Percentiles rank a stretch among this genome's conserved stretches.
Evolutionary conservation across 371 early-diverging fungal genomes (phyloP).

Genomic region (Mucor plumbeus): DNA sequence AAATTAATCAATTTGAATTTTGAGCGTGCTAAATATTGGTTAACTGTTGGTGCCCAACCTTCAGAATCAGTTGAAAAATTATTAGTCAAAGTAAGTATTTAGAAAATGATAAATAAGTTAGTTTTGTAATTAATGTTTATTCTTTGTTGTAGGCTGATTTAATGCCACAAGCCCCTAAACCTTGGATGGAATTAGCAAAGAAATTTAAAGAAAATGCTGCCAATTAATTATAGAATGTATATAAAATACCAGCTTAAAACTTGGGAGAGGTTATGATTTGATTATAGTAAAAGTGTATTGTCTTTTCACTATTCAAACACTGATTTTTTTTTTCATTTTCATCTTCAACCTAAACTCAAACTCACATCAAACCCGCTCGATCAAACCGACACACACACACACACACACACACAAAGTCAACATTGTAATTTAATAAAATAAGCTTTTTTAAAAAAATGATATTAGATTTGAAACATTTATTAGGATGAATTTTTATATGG

Average conservation of each 20-base stretch:
- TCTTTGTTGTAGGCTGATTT: constrained; percentile 56
- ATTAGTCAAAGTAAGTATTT: constrained; percentile 79
- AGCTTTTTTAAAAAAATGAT: background rate
- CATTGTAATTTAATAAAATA: constrained; percentile 5
- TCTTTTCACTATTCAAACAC: no score
- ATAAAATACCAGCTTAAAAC: constrained; percentile 14
- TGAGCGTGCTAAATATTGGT: constrained; percentile 95
- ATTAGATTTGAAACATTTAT: background rate
- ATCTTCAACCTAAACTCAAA: background rate
- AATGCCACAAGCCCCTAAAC: constrained; percentile 62
- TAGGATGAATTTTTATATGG: no score
- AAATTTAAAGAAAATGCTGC: constrained; percentile 32
- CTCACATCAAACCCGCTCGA: background rate
- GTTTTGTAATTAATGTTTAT: background rate
- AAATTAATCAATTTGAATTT: constrained; percentile 88
- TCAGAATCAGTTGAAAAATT: constrained; percentile 86
- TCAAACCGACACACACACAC: background rate
- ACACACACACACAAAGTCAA: constrained; percentile 1
- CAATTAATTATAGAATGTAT: constrained; percentile 10
- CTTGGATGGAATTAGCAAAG: constrained; percentile 60
- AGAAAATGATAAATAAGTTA: background rate
- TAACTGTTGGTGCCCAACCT: constrained; percentile 95
- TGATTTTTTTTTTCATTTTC: background rate
- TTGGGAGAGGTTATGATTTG: background rate
- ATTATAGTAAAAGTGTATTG: background rate